Conservation (phyloP, 2,329 filamentous ascomycete genomes). For the Venturia pyrina region DNA sequence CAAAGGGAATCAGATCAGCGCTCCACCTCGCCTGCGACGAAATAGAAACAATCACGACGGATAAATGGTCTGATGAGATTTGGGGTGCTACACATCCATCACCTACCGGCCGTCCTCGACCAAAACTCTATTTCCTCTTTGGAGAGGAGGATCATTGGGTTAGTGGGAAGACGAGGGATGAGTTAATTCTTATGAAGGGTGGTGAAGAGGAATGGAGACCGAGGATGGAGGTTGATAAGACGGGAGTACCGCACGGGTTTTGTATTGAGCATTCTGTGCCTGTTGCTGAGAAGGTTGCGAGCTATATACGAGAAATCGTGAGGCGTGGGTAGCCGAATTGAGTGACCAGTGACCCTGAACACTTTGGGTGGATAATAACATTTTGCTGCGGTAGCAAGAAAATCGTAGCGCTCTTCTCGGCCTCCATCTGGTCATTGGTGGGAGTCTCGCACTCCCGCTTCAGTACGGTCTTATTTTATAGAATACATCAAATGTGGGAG, state of each 20-base stretch:
- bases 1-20: conserved; percentile 42
- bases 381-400: no score
- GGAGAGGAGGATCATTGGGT: conserved; percentile 53
- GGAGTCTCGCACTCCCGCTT: no score
- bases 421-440: no score
- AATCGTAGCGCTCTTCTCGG: no score
- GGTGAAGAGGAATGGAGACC: conserved; percentile 32
- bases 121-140: conserved; percentile 48
- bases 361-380: not conserved
- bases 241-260: conserved; percentile 49
- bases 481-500: no score
- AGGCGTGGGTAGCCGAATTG: no score
- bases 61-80: conserved; percentile 48
- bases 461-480: no score
- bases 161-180: conserved; percentile 46
- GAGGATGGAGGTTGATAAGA: conserved; percentile 45
- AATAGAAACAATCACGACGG: conserved; percentile 44
- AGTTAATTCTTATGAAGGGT: conserved; percentile 39
- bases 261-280: conserved; percentile 40
- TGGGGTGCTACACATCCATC: conserved; percentile 40
- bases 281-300: conserved; percentile 42
- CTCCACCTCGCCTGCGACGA: conserved; percentile 50
- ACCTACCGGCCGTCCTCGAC: conserved; percentile 24
- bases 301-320: conserved; percentile 23
- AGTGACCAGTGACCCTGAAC: no score